Conservation (phyloP, 2,329 filamentous ascomycete genomes). For the Phialemonium atrogriseum region DNA sequence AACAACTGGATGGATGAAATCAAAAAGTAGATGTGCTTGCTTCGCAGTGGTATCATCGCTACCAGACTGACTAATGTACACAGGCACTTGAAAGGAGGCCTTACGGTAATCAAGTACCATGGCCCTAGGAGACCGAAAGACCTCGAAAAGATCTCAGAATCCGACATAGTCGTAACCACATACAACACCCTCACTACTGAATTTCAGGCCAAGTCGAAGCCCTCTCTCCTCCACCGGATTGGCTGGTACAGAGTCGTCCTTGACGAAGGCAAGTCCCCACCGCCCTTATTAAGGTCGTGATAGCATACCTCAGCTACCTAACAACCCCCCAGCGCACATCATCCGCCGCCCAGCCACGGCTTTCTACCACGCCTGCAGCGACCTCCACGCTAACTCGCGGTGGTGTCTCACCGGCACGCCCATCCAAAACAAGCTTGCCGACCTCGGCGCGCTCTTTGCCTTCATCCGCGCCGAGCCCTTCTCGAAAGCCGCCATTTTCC, state of each 20-base stretch:
- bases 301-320: not conserved
- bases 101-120: slow-evolving; percentile 27
- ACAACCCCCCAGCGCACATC: slow-evolving; percentile 30
- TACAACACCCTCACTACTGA: slow-evolving; percentile 36
- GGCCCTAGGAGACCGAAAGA: slow-evolving; percentile 20
- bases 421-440: slow-evolving; percentile 43
- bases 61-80: not conserved
- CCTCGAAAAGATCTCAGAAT: slow-evolving; percentile 17
- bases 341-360: slow-evolving; percentile 39
- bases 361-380: slow-evolving; percentile 31
- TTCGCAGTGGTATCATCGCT: not conserved
- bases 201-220: slow-evolving; percentile 10
- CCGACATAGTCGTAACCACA: slow-evolving; percentile 37
- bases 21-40: slow-evolving; percentile 22
- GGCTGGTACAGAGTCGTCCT: slow-evolving; percentile 33
- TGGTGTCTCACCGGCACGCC: slow-evolving; percentile 48
- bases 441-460: slow-evolving; percentile 40
- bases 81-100: slow-evolving; percentile 22
- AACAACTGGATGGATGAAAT: slow-evolving; percentile 32
- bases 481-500: slow-evolving; percentile 29
- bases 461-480: slow-evolving; percentile 37
- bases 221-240: slow-evolving; percentile 23
- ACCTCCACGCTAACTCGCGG: slow-evolving; percentile 32
- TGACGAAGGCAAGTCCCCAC: slow-evolving; percentile 30
- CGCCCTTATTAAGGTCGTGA: not conserved